phyloP scores from a whole-genome alignment of 1,284 basidiomycete genomes.

The Rhodotorula sp. region DNA sequence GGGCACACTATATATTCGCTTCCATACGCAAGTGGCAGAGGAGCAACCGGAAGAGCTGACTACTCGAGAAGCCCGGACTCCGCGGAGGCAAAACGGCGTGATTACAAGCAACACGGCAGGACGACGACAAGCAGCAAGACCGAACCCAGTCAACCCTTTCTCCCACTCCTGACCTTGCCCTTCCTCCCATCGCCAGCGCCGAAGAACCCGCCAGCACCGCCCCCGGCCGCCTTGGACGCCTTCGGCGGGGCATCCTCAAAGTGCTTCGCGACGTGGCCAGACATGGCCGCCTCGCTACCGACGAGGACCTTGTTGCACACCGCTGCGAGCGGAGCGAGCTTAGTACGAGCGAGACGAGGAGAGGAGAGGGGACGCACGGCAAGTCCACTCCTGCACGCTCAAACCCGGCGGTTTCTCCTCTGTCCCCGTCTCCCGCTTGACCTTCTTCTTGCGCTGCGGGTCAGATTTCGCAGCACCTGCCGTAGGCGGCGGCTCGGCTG shows the following conservation, averaged over 20 bases:
- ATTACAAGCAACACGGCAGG: no score
- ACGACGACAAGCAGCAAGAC: no score
- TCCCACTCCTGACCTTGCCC: background rate
- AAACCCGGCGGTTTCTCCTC: background rate
- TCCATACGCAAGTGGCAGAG: no score
- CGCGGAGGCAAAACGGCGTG: no score
- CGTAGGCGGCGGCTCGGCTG: background rate
- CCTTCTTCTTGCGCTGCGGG: background rate
- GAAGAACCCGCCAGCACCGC: background rate
- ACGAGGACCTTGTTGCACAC: conserved; percentile 25
- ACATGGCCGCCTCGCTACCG: conserved; percentile 35
- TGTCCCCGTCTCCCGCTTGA: background rate
- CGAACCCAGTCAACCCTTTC: background rate
- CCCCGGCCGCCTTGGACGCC: background rate
- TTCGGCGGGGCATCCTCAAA: background rate
- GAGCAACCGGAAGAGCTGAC: no score
- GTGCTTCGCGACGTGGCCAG: conserved; percentile 31
- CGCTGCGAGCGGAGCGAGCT: background rate
- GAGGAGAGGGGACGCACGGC: background rate
- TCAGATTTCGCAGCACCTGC: background rate
- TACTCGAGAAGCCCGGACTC: no score
- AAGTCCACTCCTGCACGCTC: background rate
- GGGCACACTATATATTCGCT: no score
- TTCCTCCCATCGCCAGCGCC: background rate
- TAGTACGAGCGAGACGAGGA: background rate